Evolutionary conservation across 2,329 filamentous ascomycete species (phyloP), one percentile per base, ranked within the genome.

Genomic region (Tolypocladium tundrense): DNA sequence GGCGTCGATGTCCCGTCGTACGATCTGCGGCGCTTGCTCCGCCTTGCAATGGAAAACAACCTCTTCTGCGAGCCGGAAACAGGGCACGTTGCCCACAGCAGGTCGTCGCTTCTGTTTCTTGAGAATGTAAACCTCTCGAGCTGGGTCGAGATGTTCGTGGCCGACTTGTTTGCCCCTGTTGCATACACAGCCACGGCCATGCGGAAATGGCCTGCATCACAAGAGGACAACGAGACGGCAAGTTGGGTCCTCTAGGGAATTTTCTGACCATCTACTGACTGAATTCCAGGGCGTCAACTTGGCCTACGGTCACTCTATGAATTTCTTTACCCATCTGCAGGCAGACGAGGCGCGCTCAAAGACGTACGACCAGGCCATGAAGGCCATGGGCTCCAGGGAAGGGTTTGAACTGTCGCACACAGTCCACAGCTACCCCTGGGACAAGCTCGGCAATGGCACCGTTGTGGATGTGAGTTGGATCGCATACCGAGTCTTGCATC

Each of bases 71-170:
- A 78, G 62, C 73, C 72, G 0, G 57, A 65, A 16, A 60, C 65
- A 4, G 74, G 71, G 3, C 63, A 66, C 16, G 72, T 79, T 5
- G 69, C 71, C 3, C 76, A 78, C 60, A 77, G 72, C 19, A 62
- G 67, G 9, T 61, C 63, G 1, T 73, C 71, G 31, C 66, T 65
- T 8, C 56, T 71, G 8, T 60, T 76, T 3, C 59, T 68, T 1
- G 62, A 69, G 21, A 66, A 70, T 43, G 62, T 60, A 2, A 56
- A 60, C 8, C 58, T 71, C 11, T 62, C 60, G 11, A 68, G 65
- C 60, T 74, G 72, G 72, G 64, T 70, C 0, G 66, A 65, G 43
- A 65, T 71, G 31, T 66, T 62, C 27, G 64, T 58, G 14, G 59
- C 66, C 8, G 69, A 74, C 48, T 59, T 72, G 39, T 66, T 68